Evolutionary conservation across 1,284 basidiomycete genomes (phyloP).

Genomic region (Laetiporus sulphureus): DNA sequence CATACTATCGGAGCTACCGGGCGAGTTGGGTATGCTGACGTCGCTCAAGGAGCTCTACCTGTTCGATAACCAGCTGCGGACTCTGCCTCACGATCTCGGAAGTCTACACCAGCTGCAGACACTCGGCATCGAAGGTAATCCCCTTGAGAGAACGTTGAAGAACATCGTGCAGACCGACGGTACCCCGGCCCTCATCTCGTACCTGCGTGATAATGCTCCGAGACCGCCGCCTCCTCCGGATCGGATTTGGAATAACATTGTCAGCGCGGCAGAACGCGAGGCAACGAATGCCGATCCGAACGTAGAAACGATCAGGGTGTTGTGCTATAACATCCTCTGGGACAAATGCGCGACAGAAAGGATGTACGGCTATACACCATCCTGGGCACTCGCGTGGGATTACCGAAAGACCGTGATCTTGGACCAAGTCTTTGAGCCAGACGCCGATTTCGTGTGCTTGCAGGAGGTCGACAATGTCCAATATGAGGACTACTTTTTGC

Average conservation of each 20-base stretch:
- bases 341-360: conserved; percentile 86
- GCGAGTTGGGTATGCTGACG: conserved; percentile 89
- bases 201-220: conserved; percentile 84
- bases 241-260: conserved; percentile 76
- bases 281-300: conserved; percentile 47
- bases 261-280: conserved; percentile 65
- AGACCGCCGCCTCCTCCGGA: conserved; percentile 79
- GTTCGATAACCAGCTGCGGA: conserved; percentile 90
- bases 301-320: conserved; percentile 70
- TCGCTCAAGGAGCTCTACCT: conserved; percentile 89
- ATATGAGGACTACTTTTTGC: conserved; percentile 91
- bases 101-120: conserved; percentile 91
- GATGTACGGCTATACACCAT: conserved; percentile 95
- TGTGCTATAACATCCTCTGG: conserved; percentile 96
- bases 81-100: conserved; percentile 85
- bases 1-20: conserved; percentile 71
- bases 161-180: conserved; percentile 90
- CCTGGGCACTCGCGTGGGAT: conserved; percentile 94
- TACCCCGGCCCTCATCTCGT: conserved; percentile 81
- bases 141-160: conserved; percentile 75
- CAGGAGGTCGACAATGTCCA: conserved; percentile 93
- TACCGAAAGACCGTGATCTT: conserved; percentile 92
- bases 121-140: conserved; percentile 95
- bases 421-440: conserved; percentile 79
- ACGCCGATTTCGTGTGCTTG: conserved; percentile 89